Evolutionary conservation across 441 rosid species (phyloP), one percentile per base, ranked within the genome.

Genomic region (Metrosideros polymorpha): DNA sequence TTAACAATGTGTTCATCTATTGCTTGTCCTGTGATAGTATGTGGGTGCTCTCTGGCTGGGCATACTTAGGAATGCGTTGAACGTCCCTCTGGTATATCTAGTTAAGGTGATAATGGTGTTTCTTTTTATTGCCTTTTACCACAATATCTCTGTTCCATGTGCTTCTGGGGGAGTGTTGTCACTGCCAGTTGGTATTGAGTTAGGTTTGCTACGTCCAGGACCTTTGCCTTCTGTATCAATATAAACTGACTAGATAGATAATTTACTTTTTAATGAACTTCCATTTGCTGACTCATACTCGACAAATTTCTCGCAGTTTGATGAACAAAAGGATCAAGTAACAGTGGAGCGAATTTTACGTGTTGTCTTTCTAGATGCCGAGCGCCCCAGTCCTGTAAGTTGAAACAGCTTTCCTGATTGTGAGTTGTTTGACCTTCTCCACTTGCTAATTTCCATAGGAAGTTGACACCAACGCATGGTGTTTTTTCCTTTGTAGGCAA

Each of bases 241-340:
- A 45, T n/a, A n/a, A 82, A 9, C 39, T 82, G 54, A 82, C 30
- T 47, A 30, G 83, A 47, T 47, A n/a, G 30, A 51, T 47, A 19
- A 47, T 49, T 12, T 22, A 14, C 83, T 82, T 35, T 47, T 50
- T 17, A 30, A 82, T 49, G 24, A 49, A 51, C n/a, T 71, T n/a
- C 27, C 8, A 1, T 71, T 82, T 22, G 30, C 15, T 82, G 84
- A 22, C 79, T 86, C 76, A 35, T 75, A 18, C 47, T 59, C 5
- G n/a, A 18, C 55, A 50, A 82, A 47, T 82, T 82, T 86, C 9
- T 42, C 89, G 61, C 87, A 94, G 97, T 94, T 94, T 87, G 97
- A 94, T 53, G 97, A 94, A 83, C 95, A 93, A 86, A 92, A 91
- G 87, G 93, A 94, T 86, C 92, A 92, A 90, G 96, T 94, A 42